Base-by-base conservation (phyloP, 306 rosid genomes). In the Ammopiptanthus mongolicus region DNA sequence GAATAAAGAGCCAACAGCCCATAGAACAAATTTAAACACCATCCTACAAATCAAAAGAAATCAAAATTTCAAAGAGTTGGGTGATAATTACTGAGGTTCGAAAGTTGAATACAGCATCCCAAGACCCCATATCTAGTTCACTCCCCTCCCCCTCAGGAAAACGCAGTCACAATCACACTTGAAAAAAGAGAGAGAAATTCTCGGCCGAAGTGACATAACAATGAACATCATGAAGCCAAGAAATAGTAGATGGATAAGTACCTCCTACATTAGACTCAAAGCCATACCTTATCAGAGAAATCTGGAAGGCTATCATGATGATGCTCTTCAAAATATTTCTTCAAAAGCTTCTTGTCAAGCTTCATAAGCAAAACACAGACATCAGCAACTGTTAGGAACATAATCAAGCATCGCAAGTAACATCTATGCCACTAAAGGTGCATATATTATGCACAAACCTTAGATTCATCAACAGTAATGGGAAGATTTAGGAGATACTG, bases 401-500 rank as follows among this genome's bases (percentile, higher is more conserved):
- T 59, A 48, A 52, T 64, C 71, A 75, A 81, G 74, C 72, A 81
- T 63, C 59, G 17, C 46, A 66, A 55, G 28, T 34, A 33, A 29
- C 25, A 44, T 44, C 18, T 13, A 31, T 34, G 59, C 71, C 41
- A 37, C 47, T 34, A 21, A 21, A 66, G 44, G 66, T 23, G 18
- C 13, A 36, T 14, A 64, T 65, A 64, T 37, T 17, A 52, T 56
- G 56, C 48, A 75, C 88, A 82, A 83, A 95, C 97, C 97, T 91
- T 95, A 79, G 96, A 85, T 29, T 92, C 96, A 74, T 95, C 97
- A 68, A 95, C 97, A 31, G 79, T 83, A 53, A 95, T 95, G 72
- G 99, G 97, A 87, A 95, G 99, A 84, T 92, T 87, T 37, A 95
- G 85, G 82, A 88, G 99, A 92, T 90, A 95, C 86, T 95, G 92